Evolutionary conservation across 148 eudicot genomes (phyloP).

Genomic region (Agrostemma githago): DNA sequence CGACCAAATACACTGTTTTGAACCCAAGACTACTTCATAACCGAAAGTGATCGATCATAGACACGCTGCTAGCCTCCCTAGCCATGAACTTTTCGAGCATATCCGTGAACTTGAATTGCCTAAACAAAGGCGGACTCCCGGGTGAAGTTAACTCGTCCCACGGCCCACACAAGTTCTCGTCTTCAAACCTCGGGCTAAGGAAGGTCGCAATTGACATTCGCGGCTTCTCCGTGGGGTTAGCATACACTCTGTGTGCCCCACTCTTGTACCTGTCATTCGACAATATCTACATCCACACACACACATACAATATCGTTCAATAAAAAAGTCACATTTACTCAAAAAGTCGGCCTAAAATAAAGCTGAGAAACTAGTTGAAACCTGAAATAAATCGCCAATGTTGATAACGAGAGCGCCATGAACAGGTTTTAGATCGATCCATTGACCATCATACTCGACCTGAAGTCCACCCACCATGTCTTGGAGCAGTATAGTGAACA

Average conservation of each 20-base stretch:
- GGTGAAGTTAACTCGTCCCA: not conserved
- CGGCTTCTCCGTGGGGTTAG: not conserved
- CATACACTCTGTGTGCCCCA: not conserved
- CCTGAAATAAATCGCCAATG: not conserved
- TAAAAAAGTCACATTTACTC: too few species aligned
- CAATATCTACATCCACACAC: not conserved
- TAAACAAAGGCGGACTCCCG: not conserved
- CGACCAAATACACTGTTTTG: too few species aligned
- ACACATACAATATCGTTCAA: not conserved
- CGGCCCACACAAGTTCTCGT: not conserved
- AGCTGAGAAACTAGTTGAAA: not conserved
- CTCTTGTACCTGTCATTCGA: constrained; percentile 2
- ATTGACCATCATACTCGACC: not conserved
- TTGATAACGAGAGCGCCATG: not conserved
- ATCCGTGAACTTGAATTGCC: not conserved
- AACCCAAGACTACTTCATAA: not conserved
- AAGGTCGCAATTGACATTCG: not conserved
- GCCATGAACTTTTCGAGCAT: not conserved
- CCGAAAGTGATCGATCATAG: not conserved
- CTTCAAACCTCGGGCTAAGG: not conserved
- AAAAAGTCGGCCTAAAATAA: too few species aligned
- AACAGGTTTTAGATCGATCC: not conserved
- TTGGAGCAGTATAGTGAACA: not conserved
- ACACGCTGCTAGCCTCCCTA: not conserved
- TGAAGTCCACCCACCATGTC: not conserved